phyloP scores from a whole-genome alignment of 345 rosid species.

The Corymbia maculata region DNA sequence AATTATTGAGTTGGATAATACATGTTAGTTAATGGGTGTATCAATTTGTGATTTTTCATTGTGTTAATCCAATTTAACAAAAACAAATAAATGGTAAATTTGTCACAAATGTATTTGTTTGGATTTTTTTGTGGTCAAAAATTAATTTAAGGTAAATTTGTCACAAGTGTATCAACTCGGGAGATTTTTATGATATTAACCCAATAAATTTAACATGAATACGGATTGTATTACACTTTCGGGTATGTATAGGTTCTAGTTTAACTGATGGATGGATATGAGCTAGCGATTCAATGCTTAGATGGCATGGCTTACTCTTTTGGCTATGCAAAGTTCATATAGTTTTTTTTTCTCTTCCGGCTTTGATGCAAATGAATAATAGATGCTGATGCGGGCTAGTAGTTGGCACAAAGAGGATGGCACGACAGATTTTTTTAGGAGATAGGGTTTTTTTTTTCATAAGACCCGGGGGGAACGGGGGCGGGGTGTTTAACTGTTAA shows the following conservation, averaged over 20 bases:
- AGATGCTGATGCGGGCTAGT: rapidly evolving
- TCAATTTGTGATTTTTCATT: too few species aligned
- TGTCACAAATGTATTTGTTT: too few species aligned
- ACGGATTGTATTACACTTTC: neutral
- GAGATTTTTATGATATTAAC: too few species aligned
- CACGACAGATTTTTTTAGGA: neutral
- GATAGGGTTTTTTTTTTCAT: neutral
- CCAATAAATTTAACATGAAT: neutral
- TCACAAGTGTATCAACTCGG: too few species aligned
- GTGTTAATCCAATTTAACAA: too few species aligned
- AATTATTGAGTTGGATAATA: too few species aligned
- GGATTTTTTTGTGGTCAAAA: too few species aligned
- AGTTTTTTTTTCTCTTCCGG: neutral
- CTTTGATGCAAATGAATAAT: neutral
- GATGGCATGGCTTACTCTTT: neutral
- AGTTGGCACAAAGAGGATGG: neutral
- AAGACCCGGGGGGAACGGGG: too few species aligned
- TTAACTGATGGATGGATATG: neutral
- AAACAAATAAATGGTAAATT: too few species aligned
- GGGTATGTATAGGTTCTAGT: neutral
- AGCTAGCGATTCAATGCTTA: neutral
- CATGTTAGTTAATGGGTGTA: too few species aligned
- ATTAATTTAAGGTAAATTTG: too few species aligned
- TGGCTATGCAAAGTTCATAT: rapidly evolving
- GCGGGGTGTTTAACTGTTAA: neutral